Conservation (phyloP, 148 eudicot species). For the Euryodendron excelsum region DNA sequence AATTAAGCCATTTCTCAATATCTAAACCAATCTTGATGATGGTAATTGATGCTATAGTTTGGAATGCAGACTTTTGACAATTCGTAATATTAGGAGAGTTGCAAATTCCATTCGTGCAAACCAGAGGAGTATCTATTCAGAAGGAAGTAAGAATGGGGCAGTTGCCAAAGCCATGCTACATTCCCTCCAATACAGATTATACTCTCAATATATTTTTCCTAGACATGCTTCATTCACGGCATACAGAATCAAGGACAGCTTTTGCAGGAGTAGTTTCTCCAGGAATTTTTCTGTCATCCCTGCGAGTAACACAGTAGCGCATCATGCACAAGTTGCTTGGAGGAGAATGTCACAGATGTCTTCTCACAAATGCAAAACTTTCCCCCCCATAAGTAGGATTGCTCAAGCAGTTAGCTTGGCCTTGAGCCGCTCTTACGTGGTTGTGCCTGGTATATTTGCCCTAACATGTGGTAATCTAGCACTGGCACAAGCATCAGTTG, state of each 20-base stretch:
- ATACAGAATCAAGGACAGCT: constrained; percentile 20
- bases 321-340: constrained; percentile 71
- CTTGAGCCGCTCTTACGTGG: constrained; percentile 60
- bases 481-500: constrained; percentile 43
- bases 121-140: constrained; percentile 27
- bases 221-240: constrained; percentile 25
- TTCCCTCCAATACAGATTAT: constrained; percentile 37
- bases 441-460: constrained; percentile 69
- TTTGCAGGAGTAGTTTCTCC: constrained; percentile 29
- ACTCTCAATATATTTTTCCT: constrained; percentile 34
- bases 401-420: constrained; percentile 84
- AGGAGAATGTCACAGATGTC: constrained; percentile 44
- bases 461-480: constrained; percentile 55
- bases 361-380: constrained; percentile 19
- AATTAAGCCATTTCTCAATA: not conserved
- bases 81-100: constrained; percentile 46
- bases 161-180: constrained; percentile 22
- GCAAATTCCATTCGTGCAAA: constrained; percentile 29
- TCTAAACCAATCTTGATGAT: not conserved
- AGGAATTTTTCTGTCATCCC: constrained; percentile 35
- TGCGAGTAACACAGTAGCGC: constrained; percentile 32
- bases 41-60: constrained; percentile 12
- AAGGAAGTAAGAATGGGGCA: constrained; percentile 34
- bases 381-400: constrained; percentile 40
- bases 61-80: constrained; percentile 58